phyloP scores from a whole-genome alignment of 352 stramenopile genomes.

The Phytophthora hibernalis region DNA sequence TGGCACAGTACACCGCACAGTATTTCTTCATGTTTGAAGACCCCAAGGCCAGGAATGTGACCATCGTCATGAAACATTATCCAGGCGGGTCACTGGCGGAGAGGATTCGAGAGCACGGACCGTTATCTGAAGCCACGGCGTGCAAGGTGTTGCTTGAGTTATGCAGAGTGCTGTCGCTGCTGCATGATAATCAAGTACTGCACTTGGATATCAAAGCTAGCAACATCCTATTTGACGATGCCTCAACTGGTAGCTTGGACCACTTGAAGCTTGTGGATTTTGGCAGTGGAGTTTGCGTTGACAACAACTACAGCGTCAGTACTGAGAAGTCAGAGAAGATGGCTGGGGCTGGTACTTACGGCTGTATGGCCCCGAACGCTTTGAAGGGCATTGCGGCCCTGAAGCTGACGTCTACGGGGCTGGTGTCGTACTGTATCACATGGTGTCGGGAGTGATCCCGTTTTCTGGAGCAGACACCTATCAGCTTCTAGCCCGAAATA shows the following conservation, averaged over 20 bases:
- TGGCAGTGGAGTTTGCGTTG: slow-evolving; percentile 46
- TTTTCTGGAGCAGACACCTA: slow-evolving; percentile 53
- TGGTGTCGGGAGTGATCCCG: slow-evolving; percentile 59
- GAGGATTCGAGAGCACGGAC: slow-evolving; percentile 43
- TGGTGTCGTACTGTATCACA: slow-evolving; percentile 69
- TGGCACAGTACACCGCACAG: slow-evolving; percentile 54
- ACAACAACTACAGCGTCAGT: slow-evolving; percentile 7
- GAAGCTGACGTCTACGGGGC: slow-evolving; percentile 72
- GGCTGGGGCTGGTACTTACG: slow-evolving; percentile 48
- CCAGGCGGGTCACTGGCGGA: slow-evolving; percentile 58
- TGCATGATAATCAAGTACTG: slow-evolving; percentile 62
- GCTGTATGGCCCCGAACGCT: slow-evolving; percentile 77
- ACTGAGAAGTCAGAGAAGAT: slow-evolving; percentile 21
- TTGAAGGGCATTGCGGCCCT: slow-evolving; percentile 52
- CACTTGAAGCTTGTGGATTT: slow-evolving; percentile 80
- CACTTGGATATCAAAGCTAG: slow-evolving; percentile 72
- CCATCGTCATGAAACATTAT: slow-evolving; percentile 77
- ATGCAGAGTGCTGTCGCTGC: slow-evolving; percentile 52
- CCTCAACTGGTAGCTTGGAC: slow-evolving; percentile 38
- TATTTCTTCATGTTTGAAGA: slow-evolving; percentile 76
- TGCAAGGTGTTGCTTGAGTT: slow-evolving; percentile 53
- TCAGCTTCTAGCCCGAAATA: slow-evolving; percentile 72
- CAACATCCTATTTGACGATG: slow-evolving; percentile 71
- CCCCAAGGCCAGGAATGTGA: slow-evolving; percentile 47
- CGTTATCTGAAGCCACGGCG: slow-evolving; percentile 43